Conservation (phyloP, 2,329 filamentous ascomycete genomes). For the Tolypocladium guangdongense region DNA sequence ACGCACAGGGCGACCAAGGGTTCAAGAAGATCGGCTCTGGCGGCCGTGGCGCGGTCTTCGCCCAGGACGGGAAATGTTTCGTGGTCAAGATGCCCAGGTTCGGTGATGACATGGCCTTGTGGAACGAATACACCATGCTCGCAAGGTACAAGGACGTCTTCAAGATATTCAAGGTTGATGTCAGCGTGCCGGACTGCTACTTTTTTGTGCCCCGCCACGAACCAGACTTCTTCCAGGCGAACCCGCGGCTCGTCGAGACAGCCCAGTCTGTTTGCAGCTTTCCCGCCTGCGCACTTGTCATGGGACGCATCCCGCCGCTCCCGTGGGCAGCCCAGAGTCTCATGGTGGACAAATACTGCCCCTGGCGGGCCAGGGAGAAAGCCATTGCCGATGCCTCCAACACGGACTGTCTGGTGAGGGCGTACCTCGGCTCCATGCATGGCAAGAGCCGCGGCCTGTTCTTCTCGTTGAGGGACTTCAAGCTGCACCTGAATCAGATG, state of each 20-base stretch:
- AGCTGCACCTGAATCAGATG: slow-evolving; percentile 20
- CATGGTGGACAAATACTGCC: slow-evolving; percentile 12
- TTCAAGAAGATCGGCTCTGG: slow-evolving; percentile 11
- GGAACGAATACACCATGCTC: slow-evolving; percentile 7
- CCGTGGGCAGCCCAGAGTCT: slow-evolving; percentile 7
- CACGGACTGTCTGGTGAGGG: slow-evolving; percentile 10
- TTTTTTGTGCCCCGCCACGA: neutral
- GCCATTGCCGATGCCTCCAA: slow-evolving; percentile 8
- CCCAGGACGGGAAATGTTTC: neutral
- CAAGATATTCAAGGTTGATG: neutral
- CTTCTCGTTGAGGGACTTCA: slow-evolving; percentile 20
- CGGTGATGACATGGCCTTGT: neutral
- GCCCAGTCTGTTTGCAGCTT: slow-evolving; percentile 4
- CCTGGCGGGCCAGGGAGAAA: neutral
- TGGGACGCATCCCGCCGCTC: slow-evolving; percentile 15
- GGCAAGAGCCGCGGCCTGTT: slow-evolving; percentile 2
- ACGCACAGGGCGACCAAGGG: too few species aligned
- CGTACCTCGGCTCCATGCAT: slow-evolving; percentile 9
- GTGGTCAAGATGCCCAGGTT: slow-evolving; percentile 10
- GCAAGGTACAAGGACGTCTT: neutral
- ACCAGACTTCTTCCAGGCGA: slow-evolving; percentile 1
- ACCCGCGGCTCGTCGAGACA: slow-evolving; percentile 2
- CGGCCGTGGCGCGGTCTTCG: slow-evolving; percentile 10
- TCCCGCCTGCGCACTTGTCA: slow-evolving; percentile 10
- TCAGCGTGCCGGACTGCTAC: slow-evolving; percentile 4